Base-by-base conservation (phyloP, 805 yeast genomes). In the Nakazawaea sp. region DNA sequence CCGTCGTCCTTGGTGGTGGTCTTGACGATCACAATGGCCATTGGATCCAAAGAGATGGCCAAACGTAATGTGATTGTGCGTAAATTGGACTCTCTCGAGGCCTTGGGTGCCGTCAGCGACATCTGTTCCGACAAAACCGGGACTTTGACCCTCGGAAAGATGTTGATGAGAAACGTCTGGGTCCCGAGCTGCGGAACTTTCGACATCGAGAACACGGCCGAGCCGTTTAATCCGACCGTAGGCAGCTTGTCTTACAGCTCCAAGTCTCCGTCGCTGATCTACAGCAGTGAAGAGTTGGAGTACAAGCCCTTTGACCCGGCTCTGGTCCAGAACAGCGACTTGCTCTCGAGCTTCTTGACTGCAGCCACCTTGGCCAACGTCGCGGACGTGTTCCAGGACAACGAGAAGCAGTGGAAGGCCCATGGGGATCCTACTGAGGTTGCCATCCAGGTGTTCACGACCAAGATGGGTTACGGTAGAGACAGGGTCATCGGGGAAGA, bases 391-490 rank as follows among this genome's bases (percentile, higher is more conserved):
- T 71, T 68, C 43, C 62, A 69, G 46, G 60, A 68, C 41, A 12
- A 31, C n/a, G 59, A 56, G 17, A 66, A 62, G 13, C 70, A 70
- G 8, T 85, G 94, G 94, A 74, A 72, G 47, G 88, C 87, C 8
- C 80, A 78, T 52, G 95, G 95, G 42, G 95, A 86, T 53, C 90
- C 95, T 29, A 86, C 95, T 3, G 95, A 86, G 60, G 78, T 82
- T 50, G 94, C 95, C 3, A 80, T 86, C 43, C 90, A 84, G 51
- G 90, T 85, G 1, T 83, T 81, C 51, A 71, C 79, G 17, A 60
- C 77, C 10, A 71, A 88, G 49, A 60, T 80, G 43, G 69, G 68
- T 21, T 64, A 59, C 43, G 67, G 70, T 17, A 68, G 83, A 48
- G 61, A 62, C 11, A 47, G 46, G 8, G 52, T 69, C 44, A 62